phyloP scores from a whole-genome alignment of 2,329 filamentous ascomycete species.

The Penicillium sp. region DNA sequence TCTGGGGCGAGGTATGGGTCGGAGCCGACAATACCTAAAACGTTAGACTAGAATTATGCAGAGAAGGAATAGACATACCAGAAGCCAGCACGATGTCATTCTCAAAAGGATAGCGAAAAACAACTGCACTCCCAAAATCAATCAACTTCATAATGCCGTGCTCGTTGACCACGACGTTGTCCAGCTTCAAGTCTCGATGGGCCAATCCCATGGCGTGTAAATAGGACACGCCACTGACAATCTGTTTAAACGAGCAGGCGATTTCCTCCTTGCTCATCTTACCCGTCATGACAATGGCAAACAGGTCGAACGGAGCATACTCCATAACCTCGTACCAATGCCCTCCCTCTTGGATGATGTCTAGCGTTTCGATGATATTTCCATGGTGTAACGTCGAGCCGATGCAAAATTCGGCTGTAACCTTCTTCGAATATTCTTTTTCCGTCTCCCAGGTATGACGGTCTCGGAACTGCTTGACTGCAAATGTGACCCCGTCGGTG shows the following conservation, averaged over 20 bases:
- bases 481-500: slow-evolving; percentile 89
- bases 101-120: slow-evolving; percentile 97
- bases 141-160: slow-evolving; percentile 99
- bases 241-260: slow-evolving; percentile 87
- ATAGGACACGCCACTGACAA: slow-evolving; percentile 89
- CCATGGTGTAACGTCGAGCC: slow-evolving; percentile 95
- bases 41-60: slow-evolving; percentile 12
- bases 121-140: slow-evolving; percentile 94
- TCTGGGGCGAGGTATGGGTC: slow-evolving; percentile 96
- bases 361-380: slow-evolving; percentile 96
- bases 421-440: slow-evolving; percentile 95
- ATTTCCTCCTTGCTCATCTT: slow-evolving; percentile 93
- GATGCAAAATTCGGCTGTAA: slow-evolving; percentile 97
- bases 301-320: slow-evolving; percentile 91
- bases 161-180: slow-evolving; percentile 96
- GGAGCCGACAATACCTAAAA: slow-evolving; percentile 69
- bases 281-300: slow-evolving; percentile 98
- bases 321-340: slow-evolving; percentile 99
- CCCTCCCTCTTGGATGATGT: slow-evolving; percentile 89
- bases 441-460: slow-evolving; percentile 90
- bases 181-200: slow-evolving; percentile 90
- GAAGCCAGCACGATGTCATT: slow-evolving; percentile 75
- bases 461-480: slow-evolving; percentile 93
- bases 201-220: slow-evolving; percentile 92
- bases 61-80: slow-evolving; percentile 54